phyloP scores from a whole-genome alignment of 225 moss, liverwort and hornwort genomes.

The Pseudisothecium myosuroides region DNA sequence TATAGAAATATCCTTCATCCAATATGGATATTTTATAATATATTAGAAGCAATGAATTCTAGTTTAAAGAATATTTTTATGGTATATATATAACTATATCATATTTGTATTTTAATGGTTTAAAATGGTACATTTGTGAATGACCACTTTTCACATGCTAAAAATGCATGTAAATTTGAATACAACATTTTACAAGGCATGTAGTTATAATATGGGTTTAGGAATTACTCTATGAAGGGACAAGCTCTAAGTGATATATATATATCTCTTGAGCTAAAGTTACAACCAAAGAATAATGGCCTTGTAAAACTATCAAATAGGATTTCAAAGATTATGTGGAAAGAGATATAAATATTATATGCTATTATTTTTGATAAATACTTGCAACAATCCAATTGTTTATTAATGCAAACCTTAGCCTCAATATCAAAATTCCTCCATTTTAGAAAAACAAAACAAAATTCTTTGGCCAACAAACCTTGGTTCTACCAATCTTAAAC shows the following conservation, averaged over 20 bases:
- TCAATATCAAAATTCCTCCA: neutral
- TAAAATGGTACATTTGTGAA: too few relatives aligned
- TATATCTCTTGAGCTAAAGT: neutral
- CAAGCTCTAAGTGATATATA: too few relatives aligned
- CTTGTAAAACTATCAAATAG: neutral
- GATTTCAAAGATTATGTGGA: neutral
- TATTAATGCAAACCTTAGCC: neutral
- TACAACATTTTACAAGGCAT: too few relatives aligned
- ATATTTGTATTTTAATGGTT: too few relatives aligned
- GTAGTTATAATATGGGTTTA: too few relatives aligned
- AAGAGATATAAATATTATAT: neutral
- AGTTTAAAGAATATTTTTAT: neutral
- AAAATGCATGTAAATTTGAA: too few relatives aligned
- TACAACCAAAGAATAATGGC: neutral
- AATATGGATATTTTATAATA: neutral
- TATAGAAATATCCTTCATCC: neutral
- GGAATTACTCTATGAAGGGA: too few relatives aligned
- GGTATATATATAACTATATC: neutral
- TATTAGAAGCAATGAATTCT: neutral
- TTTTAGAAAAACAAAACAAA: neutral
- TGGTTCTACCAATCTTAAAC: neutral
- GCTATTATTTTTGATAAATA: neutral
- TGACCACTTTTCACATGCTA: too few relatives aligned
- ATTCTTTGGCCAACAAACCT: neutral
- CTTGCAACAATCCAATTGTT: rapidly evolving